Evolutionary conservation across 495 filamentous ascomycete genomes (phyloP), one percentile per base, ranked within the genome.

Genomic region (Penicillium coffeae): DNA sequence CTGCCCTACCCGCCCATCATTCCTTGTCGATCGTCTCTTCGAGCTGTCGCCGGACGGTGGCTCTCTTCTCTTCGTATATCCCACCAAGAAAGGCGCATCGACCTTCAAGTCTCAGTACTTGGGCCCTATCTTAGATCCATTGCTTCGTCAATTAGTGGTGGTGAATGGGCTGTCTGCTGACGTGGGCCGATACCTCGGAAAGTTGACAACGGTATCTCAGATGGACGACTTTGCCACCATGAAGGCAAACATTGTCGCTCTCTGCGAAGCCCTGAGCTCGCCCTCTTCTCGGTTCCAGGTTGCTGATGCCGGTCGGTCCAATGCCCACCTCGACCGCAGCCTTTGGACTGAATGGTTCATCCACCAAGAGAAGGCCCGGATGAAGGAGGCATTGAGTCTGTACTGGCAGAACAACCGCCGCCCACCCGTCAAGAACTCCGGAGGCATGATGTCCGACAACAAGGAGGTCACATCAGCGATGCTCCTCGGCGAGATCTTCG

Each of bases 291-390:
- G 57, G 37, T 84, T 78, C 57, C 59, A 54, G 2, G 51, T 87
- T 1, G 65, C 76, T 8, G 72, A 83, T 55, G 62, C 81, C 10
- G 70, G 75, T 15, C 76, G 74, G 42, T 70, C 78, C 34, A 71
- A 70, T 37, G 78, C 80, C 25, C 59, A 63, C 7, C 66, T 86
- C 4, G 76, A 80, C 41, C 76, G 83, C 19, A 65, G 72, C 7
- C 71, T 77, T 6, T 89, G 85, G 85, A 68, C 67, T 14, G 80
- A 87, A 39, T 89, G 85, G 85, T 88, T 78, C 71, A 78, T 80
- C 25, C 80, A 85, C 49, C 85, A 89, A 54, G 85, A 89, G 56
- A 80, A 79, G 48, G 63, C 73, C n/a, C 76, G 85, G 19, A 78
- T 89, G 50, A 75, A 82, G 46, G 75, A 79, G 21, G 68, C 79